phyloP scores from a whole-genome alignment of 352 stramenopile genomes.

The Pythium vanterpoolii region DNA sequence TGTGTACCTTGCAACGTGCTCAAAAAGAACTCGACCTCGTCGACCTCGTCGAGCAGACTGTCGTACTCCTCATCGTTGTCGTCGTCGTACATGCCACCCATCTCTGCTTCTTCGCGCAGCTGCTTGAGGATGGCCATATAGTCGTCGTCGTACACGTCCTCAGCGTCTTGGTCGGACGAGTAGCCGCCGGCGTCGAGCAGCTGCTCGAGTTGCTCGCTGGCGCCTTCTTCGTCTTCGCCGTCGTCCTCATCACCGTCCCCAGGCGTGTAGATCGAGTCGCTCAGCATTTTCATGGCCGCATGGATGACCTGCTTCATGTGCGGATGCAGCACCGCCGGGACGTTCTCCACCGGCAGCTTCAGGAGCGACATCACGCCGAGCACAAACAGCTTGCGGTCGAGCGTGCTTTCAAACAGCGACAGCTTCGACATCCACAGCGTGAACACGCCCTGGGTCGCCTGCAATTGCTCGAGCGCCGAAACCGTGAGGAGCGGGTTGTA shows the following conservation, averaged over 20 bases:
- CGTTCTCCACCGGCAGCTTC: slow-evolving; percentile 79
- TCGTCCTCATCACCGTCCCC: slow-evolving; percentile 56
- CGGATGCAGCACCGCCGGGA: slow-evolving; percentile 72
- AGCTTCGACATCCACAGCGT: slow-evolving; percentile 90
- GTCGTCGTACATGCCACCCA: slow-evolving; percentile 67
- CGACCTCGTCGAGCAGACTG: slow-evolving; percentile 90
- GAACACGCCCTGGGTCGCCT: slow-evolving; percentile 88
- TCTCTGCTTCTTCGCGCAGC: slow-evolving; percentile 85
- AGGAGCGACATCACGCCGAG: slow-evolving; percentile 91
- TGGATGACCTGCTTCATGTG: slow-evolving; percentile 90
- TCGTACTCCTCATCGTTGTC: slow-evolving; percentile 93
- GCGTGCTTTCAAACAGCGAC: slow-evolving; percentile 71
- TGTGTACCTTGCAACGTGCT: slow-evolving; percentile 78
- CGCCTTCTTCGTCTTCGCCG: slow-evolving; percentile 41
- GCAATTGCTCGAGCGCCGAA: slow-evolving; percentile 82
- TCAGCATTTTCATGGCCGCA: slow-evolving; percentile 84
- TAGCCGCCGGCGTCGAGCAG: slow-evolving; percentile 92
- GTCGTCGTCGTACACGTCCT: slow-evolving; percentile 93
- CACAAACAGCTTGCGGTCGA: slow-evolving; percentile 92
- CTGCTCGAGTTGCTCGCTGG: slow-evolving; percentile 71
- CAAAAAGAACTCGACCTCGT: slow-evolving; percentile 92
- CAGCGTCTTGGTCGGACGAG: slow-evolving; percentile 82
- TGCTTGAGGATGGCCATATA: slow-evolving; percentile 94
- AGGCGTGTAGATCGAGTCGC: slow-evolving; percentile 62
- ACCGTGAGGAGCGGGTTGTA: slow-evolving; percentile 93